These are phyloP conservation scores for Ascochyta lentis DNA, from an alignment of 2,329 filamentous ascomycete species.

Conservation along the genomic window DNA sequence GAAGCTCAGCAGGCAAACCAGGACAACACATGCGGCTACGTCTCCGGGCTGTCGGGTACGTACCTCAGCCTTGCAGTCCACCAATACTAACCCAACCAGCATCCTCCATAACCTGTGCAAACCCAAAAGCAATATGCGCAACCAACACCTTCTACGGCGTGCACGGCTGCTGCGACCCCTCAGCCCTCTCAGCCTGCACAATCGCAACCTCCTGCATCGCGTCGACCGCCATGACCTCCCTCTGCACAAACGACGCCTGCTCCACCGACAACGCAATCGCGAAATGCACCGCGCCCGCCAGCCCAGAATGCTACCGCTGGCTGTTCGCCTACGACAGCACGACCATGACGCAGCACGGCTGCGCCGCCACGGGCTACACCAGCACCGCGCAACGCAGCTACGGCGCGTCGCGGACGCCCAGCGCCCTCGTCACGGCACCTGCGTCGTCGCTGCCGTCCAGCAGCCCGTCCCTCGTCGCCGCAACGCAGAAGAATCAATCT, in stretches of 20 bases:
- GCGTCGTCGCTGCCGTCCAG: neutral
- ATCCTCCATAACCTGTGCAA: slow-evolving; percentile 39
- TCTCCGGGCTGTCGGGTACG: slow-evolving; percentile 37
- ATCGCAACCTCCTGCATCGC: slow-evolving; percentile 44
- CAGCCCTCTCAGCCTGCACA: slow-evolving; percentile 28
- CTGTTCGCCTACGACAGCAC: slow-evolving; percentile 34
- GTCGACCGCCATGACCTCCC: slow-evolving; percentile 28
- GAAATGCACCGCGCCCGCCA: slow-evolving; percentile 37
- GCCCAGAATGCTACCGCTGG: slow-evolving; percentile 39
- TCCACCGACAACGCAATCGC: slow-evolving; percentile 31
- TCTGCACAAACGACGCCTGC: slow-evolving; percentile 37
- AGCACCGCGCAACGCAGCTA: slow-evolving; percentile 23
- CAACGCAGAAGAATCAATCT: slow-evolving; percentile 12
- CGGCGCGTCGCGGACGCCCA: neutral
- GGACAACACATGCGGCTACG: slow-evolving; percentile 41
- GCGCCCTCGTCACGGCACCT: slow-evolving; percentile 3
- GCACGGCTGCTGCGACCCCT: slow-evolving; percentile 44
- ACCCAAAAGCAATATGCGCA: slow-evolving; percentile 36
- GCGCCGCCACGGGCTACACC: slow-evolving; percentile 30
- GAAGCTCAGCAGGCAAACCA: slow-evolving; percentile 17
- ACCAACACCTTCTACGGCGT: slow-evolving; percentile 41
- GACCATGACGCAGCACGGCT: slow-evolving; percentile 42
- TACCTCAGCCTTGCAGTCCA: neutral
- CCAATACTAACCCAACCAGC: slow-evolving; percentile 23
- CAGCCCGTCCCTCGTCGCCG: slow-evolving; percentile 5